These are phyloP conservation scores for Talaromyces trachyspermus DNA, from an alignment of 495 filamentous ascomycete species.

Conservation along the genomic window DNA sequence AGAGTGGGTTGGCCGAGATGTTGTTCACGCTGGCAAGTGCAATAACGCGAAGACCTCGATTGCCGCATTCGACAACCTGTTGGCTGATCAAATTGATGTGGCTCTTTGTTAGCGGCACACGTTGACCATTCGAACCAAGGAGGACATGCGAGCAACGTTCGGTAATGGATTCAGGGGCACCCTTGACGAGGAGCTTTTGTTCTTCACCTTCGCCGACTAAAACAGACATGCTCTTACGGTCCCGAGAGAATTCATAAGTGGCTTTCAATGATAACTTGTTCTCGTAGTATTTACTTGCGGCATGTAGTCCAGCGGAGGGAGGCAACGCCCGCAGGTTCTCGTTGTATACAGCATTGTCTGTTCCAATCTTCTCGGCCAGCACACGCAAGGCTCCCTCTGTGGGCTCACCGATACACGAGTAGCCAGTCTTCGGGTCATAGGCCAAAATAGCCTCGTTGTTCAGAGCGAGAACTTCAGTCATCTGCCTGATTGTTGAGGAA, in stretches of 20 bases:
- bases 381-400: conserved; percentile 92
- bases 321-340: conserved; percentile 38
- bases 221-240: conserved; percentile 99
- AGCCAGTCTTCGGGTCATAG: conserved; percentile 67
- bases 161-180: conserved; percentile 88
- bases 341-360: conserved; percentile 51
- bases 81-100: conserved; percentile 60
- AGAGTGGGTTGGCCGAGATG: conserved; percentile 58
- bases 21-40: conserved; percentile 78
- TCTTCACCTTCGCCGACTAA: conserved; percentile 60
- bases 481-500: conserved; percentile 73
- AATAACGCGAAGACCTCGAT: conserved; percentile 88
- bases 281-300: conserved; percentile 81
- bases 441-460: conserved; percentile 87
- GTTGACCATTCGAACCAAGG: conserved; percentile 66
- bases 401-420: conserved; percentile 86
- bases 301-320: conserved; percentile 57
- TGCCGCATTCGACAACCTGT: conserved; percentile 83
- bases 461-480: conserved; percentile 79
- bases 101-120: conserved; percentile 58
- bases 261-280: conserved; percentile 62
- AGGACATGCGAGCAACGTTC: conserved; percentile 81
- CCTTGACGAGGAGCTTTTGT: conserved; percentile 88
- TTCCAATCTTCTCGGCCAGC: conserved; percentile 91
- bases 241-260: conserved; percentile 95